Evolutionary conservation across 2,329 filamentous ascomycete species (phyloP), one percentile per base, ranked within the genome.

Genomic region (Sordariomycetes sp.): DNA sequence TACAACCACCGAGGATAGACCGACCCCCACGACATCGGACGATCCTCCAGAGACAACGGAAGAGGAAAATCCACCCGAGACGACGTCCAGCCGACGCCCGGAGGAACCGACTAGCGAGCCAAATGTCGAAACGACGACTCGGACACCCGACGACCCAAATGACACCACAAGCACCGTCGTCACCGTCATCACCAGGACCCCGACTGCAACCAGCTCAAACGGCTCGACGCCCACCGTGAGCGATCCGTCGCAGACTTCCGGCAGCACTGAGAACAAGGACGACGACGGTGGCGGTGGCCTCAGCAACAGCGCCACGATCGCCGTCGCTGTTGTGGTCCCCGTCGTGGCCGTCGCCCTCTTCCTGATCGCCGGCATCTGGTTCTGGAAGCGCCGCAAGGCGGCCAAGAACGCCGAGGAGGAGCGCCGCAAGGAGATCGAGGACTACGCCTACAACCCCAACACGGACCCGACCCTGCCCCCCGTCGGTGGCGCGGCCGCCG

Each of bases 391-490:
- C 74, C 86, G 90, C 61, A 95, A 95, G 74, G 85, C 88, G 65
- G 84, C 85, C 62, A 94, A 90, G 75, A 82, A 84, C 61, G 87
- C 86, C 15, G 90, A 94, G 66, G 94, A 96, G 68, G 84, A 91
- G 65, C 83, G 94, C 55, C 83, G 91, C 61, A 96, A 96, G 74
- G 94, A 99, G 71, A 90, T 96, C 12, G 92, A 97, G 69, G 94
- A 97, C 67, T 97, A 97, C 68, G 86, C 88, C 35, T 97, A 91
- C 76, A 97, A 97, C 69, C 94, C 94, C n/a, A 97, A 97, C 71
- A 86, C 90, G 60, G 91, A 96, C 67, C 90, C 91, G 0, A 90
- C 87, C 1, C 76, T 96, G 13, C 80, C 73, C 7, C 73, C 74
- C 12, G 68, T 80, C 13, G 75, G 71, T 13, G 67, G 70, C 45